Percentiles rank a stretch among this genome's conserved stretches.
Evolutionary conservation across 805 yeast species (phyloP).

Genomic region (Barnettozyma sp.): DNA sequence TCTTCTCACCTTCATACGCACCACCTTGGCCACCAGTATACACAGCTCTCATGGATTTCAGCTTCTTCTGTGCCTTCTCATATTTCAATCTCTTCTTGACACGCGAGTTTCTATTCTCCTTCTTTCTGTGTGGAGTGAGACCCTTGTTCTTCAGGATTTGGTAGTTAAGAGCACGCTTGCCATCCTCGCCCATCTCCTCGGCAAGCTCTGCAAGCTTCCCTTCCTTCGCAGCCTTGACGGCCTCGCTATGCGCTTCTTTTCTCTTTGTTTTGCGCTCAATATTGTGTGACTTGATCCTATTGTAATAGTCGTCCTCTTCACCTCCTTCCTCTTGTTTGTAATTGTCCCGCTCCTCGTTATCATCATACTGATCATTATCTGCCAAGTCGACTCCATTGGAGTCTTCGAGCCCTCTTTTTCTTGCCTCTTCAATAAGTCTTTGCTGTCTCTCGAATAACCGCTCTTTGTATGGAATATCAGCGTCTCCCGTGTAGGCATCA

Average conservation of each 20-base stretch:
- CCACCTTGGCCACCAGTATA: conserved; percentile 59
- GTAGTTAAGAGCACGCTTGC: conserved; percentile 91
- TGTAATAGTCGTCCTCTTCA: conserved; percentile 54
- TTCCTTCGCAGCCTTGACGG: conserved; percentile 73
- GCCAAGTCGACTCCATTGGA: conserved; percentile 52
- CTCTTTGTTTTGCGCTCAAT: conserved; percentile 46
- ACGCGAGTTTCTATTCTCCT: conserved; percentile 91
- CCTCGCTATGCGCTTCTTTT: conserved; percentile 57
- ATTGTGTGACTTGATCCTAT: conserved; percentile 42
- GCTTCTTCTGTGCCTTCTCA: conserved; percentile 90
- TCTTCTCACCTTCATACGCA: conserved; percentile 87
- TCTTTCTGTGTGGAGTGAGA: conserved; percentile 85
- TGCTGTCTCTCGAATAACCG: conserved; percentile 86
- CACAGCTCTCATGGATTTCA: conserved; percentile 86
- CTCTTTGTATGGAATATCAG: conserved; percentile 87
- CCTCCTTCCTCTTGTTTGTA: too few species aligned
- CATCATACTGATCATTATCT: conserved; percentile 37
- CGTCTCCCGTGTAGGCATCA: conserved; percentile 69
- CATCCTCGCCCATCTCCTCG: conserved; percentile 56
- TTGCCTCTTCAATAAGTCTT: conserved; percentile 79
- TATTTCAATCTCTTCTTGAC: conserved; percentile 98
- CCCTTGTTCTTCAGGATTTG: conserved; percentile 97
- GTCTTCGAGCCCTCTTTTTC: conserved; percentile 65
- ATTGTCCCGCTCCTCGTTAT: conserved; percentile 40
- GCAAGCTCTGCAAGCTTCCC: conserved; percentile 77